Conservation (phyloP, 345 rosid genomes). For the Toxicodendron radicans region DNA sequence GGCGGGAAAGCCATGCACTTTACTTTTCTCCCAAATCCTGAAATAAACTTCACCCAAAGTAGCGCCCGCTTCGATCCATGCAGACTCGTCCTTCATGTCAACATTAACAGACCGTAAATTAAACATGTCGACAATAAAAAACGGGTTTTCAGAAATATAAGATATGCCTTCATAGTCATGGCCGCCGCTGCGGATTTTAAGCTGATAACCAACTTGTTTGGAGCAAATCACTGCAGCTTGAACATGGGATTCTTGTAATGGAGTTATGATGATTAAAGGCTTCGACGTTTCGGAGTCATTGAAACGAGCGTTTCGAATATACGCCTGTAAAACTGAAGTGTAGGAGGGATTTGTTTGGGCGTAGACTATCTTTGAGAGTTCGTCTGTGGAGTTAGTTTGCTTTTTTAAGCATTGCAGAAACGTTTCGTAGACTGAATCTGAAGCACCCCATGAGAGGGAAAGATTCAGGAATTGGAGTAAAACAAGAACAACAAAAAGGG, state of each 20-base stretch:
- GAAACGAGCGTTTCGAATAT: slow-evolving; percentile 61
- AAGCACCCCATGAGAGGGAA: slow-evolving; percentile 7
- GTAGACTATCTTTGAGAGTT: slow-evolving; percentile 33
- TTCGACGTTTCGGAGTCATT: slow-evolving; percentile 44
- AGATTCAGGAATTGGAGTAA: slow-evolving; percentile 12
- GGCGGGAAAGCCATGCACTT: slow-evolving; percentile 50
- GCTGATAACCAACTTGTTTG: slow-evolving; percentile 34
- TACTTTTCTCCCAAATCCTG: slow-evolving; percentile 43
- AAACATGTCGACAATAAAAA: slow-evolving; percentile 59
- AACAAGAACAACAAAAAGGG: slow-evolving; percentile 6
- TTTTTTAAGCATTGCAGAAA: slow-evolving; percentile 43
- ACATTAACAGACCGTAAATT: slow-evolving; percentile 39
- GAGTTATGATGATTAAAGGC: slow-evolving; percentile 52
- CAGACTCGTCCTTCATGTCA: slow-evolving; percentile 30
- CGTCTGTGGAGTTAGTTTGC: slow-evolving; percentile 23
- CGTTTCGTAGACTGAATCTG: slow-evolving; percentile 29
- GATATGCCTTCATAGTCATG: slow-evolving; percentile 61
- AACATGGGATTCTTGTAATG: slow-evolving; percentile 47
- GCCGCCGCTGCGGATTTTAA: slow-evolving; percentile 64
- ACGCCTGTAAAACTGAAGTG: slow-evolving; percentile 45
- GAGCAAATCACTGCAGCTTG: slow-evolving; percentile 58
- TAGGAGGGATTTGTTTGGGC: slow-evolving; percentile 38
- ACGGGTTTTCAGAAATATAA: slow-evolving; percentile 47
- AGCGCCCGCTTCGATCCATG: slow-evolving; percentile 60
- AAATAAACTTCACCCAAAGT: slow-evolving; percentile 54